Base-by-base conservation (phyloP, 805 yeast species). In the Kodamaea neixiangensis region DNA sequence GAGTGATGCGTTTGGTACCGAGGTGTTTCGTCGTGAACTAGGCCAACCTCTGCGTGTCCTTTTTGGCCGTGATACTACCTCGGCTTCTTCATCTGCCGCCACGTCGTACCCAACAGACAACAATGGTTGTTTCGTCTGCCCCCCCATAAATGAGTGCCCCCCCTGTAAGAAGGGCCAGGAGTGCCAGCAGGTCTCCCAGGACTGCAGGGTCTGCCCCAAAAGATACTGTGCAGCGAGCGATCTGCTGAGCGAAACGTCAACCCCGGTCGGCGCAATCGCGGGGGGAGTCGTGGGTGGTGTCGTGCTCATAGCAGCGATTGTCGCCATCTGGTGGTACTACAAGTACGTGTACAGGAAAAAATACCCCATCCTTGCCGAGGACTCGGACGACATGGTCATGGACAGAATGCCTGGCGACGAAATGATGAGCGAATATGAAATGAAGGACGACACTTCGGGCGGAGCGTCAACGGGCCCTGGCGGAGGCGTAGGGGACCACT, bases 211-310 rank as follows among this genome's bases (percentile, higher is more conserved):
- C 0, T 86, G 92, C 62, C 48, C 65, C 2, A 50, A 69, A 44
- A 87, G 93, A 63, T 75, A 75, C 54, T 70, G 74, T 56, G 57
- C 54, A 9, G 44, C 59, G 1, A 44, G 47, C 6, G 60, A 50
- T 9, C 37, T 43, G 11, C 7, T 46, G 17, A 21, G 51, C n/a
- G 42, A 49, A 10, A 48, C 42, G n/a, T 20, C 53, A 31, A 39
- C 61, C 1, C 63, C 68, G 11, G 55, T 7, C 62, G 74, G 89
- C 5, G 89, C 84, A 5, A 77, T 86, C 17, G 87, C 85, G 0
- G 93, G 91, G 18, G 92, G 91, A 20, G 83, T 85, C 1, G 78
- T 83, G 1, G 92, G 88, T 15, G 85, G 87, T 14, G 73, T 81
- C 1, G 77, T 71, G 1, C 80, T 75, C 5, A 61, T 80, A 0